These are phyloP conservation scores for Xylariaceae sp. DNA, from an alignment of 2,329 filamentous ascomycete genomes.

Conservation along the genomic window DNA sequence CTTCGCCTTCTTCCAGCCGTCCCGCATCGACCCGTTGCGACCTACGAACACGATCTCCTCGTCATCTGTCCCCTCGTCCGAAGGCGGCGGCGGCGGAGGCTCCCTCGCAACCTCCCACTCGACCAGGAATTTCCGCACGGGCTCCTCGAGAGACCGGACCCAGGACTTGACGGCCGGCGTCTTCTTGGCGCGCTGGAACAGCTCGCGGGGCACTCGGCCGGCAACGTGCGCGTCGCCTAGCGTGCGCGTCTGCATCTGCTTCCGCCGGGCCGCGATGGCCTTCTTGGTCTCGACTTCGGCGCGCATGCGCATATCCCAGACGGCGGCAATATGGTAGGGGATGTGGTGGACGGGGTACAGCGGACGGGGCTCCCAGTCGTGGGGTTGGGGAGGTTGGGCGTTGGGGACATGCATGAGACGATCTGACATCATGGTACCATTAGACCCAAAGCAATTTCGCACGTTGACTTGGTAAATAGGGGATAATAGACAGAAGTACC, in stretches of 20 bases:
- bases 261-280: conserved; percentile 42
- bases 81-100: conserved; percentile 23
- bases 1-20: conserved; percentile 52
- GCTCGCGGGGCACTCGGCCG: conserved; percentile 73
- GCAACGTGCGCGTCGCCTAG: conserved; percentile 47
- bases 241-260: conserved; percentile 48
- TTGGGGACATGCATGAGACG: conserved; percentile 85
- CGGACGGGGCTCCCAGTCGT: conserved; percentile 81
- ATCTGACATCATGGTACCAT: no score
- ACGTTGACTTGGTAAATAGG: background rate
- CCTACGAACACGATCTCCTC: conserved; percentile 94
- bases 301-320: conserved; percentile 48
- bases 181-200: conserved; percentile 80
- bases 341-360: conserved; percentile 78
- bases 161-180: conserved; percentile 76
- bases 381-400: conserved; percentile 76
- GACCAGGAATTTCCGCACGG: conserved; percentile 76
- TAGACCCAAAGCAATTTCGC: no score
- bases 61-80: conserved; percentile 59
- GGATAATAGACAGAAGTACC: conserved; percentile 52
- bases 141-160: conserved; percentile 82
- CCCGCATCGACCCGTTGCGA: conserved; percentile 62
- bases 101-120: conserved; percentile 51
- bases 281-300: conserved; percentile 50
- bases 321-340: conserved; percentile 80